Percentiles rank a stretch among this genome's conserved stretches.
These are phyloP conservation scores for Daldinia eschscholtzii DNA, from an alignment of 2,329 filamentous ascomycete genomes.

Conservation along the genomic window DNA sequence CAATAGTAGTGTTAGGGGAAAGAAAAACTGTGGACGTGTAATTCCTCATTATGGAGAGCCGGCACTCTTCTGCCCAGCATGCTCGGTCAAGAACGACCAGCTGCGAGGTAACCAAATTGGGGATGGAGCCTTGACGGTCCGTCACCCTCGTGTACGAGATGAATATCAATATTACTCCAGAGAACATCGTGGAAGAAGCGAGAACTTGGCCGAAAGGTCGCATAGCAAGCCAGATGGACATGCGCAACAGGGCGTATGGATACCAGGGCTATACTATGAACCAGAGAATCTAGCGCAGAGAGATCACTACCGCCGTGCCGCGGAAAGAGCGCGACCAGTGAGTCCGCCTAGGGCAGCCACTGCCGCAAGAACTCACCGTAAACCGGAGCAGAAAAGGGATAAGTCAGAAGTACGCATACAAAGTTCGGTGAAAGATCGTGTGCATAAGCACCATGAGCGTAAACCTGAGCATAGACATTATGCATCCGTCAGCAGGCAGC, in stretches of 20 bases:
- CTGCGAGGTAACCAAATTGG: conserved; percentile 37
- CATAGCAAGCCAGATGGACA: conserved; percentile 4
- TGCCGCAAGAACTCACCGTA: neutral
- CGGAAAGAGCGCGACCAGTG: conserved; percentile 37
- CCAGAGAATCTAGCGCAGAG: conserved; percentile 40
- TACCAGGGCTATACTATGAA: conserved; percentile 42
- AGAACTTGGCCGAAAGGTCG: conserved; percentile 17
- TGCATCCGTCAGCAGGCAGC: neutral
- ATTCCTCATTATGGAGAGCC: conserved; percentile 39
- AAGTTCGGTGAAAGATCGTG: neutral
- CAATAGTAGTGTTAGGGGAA: conserved; percentile 15
- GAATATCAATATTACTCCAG: conserved; percentile 16
- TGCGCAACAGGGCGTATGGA: conserved; percentile 43
- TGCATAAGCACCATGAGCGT: neutral
- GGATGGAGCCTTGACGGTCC: conserved; percentile 43
- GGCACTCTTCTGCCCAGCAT: conserved; percentile 42
- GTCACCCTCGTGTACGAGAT: conserved; percentile 32
- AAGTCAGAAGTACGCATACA: neutral
- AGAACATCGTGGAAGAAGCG: conserved; percentile 6
- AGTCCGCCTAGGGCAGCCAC: conserved; percentile 17
- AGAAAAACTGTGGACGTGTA: conserved; percentile 45
- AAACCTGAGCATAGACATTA: neutral
- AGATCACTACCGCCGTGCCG: conserved; percentile 33
- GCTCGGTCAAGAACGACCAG: conserved; percentile 30
- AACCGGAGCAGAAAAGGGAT: conserved; percentile 9